phyloP scores from a whole-genome alignment of 495 filamentous ascomycete genomes.

The Podospora didyma region DNA sequence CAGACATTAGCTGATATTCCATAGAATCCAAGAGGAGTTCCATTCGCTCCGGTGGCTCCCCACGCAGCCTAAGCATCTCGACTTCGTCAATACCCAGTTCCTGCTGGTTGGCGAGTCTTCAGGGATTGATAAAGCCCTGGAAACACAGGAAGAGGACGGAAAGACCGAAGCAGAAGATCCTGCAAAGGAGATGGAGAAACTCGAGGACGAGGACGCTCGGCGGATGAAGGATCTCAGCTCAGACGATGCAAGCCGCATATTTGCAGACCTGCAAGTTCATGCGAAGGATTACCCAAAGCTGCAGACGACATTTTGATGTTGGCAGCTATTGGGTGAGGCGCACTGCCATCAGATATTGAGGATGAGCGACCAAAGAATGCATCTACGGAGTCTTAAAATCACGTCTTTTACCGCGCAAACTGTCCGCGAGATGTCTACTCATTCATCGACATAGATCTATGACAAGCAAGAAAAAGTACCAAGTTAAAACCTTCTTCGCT shows the following conservation, averaged over 20 bases:
- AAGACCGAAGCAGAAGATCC: slow-evolving; percentile 56
- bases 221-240: slow-evolving; percentile 34
- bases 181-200: slow-evolving; percentile 42
- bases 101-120: slow-evolving; percentile 74
- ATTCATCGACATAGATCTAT: too few species aligned
- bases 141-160: slow-evolving; percentile 54
- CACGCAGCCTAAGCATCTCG: slow-evolving; percentile 68
- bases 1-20: slow-evolving; percentile 21
- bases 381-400: too few species aligned
- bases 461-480: too few species aligned
- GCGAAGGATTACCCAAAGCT: slow-evolving; percentile 39
- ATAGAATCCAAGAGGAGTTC: slow-evolving; percentile 67
- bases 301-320: slow-evolving; percentile 34
- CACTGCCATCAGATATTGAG: too few species aligned
- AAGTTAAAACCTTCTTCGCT: too few species aligned
- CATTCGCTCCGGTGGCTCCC: slow-evolving; percentile 68
- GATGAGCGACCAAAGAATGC: too few species aligned
- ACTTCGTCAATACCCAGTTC: slow-evolving; percentile 77
- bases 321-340: too few species aligned
- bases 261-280: slow-evolving; percentile 36
- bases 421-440: too few species aligned
- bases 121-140: slow-evolving; percentile 58
- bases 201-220: slow-evolving; percentile 40
- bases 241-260: slow-evolving; percentile 39
- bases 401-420: too few species aligned